Evolutionary conservation across 371 early-diverging fungal species (phyloP).

Genomic region (Umbelopsis sp.): DNA sequence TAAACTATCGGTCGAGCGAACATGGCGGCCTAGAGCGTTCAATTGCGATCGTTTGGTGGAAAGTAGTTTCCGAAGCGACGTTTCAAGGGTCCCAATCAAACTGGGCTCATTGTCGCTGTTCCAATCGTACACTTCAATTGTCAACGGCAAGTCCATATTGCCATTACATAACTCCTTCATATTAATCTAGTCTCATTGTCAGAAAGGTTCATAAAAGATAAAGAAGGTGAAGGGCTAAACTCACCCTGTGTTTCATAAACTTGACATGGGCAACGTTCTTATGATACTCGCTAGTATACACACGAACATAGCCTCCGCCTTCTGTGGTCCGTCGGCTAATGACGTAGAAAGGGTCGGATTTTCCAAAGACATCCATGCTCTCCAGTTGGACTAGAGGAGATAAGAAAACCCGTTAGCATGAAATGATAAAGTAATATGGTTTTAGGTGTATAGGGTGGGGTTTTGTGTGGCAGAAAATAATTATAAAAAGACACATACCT

Average conservation of each 20-base stretch:
- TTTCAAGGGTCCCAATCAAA: neutral
- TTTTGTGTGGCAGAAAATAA: too few species aligned
- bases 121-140: constrained; percentile 14
- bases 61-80: neutral
- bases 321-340: constrained; percentile 12
- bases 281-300: constrained; percentile 13
- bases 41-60: neutral
- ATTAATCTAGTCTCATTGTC: neutral
- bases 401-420: neutral
- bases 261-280: constrained; percentile 13
- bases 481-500: neutral
- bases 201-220: too few species aligned
- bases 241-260: constrained; percentile 2
- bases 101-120: constrained; percentile 5
- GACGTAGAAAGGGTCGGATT: constrained; percentile 14
- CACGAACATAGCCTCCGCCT: constrained; percentile 14
- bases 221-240: too few species aligned
- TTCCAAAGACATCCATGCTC: constrained; percentile 17
- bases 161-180: constrained; percentile 7
- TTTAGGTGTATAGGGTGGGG: neutral
- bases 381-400: constrained; percentile 5
- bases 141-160: constrained; percentile 10
- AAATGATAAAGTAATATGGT: too few species aligned
- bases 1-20: neutral
- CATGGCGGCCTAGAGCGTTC: neutral